Conservation (phyloP, 2,329 filamentous ascomycete genomes). For the Arthrobotrys megalospora region DNA sequence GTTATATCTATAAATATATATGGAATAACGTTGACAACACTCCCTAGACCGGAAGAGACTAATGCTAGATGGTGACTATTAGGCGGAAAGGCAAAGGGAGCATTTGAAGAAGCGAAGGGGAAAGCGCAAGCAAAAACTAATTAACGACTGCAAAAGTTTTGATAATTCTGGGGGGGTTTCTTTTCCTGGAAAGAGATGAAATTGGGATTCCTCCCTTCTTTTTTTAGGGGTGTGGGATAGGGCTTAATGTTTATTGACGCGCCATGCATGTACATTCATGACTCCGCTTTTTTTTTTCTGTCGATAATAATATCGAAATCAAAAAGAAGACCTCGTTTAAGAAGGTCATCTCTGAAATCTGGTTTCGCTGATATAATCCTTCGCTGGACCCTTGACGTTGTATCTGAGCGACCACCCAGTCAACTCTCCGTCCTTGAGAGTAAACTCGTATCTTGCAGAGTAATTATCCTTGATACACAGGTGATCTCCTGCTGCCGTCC, state of each 20-base stretch:
- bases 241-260: conserved; percentile 17
- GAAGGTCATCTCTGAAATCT: conserved; percentile 30
- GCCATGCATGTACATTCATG: conserved; percentile 26
- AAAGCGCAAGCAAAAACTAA: not conserved
- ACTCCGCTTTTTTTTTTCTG: not conserved
- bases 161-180: not conserved
- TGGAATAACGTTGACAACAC: conserved; percentile 17
- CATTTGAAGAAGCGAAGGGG: conserved; percentile 49
- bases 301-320: not conserved
- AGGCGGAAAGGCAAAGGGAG: conserved; percentile 55
- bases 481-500: conserved; percentile 35
- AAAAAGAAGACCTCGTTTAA: conserved; percentile 1
- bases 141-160: not conserved
- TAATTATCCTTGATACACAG: conserved; percentile 52
- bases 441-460: conserved; percentile 42
- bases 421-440: conserved; percentile 6
- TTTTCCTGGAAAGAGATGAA: not conserved
- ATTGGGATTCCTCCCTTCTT: not conserved
- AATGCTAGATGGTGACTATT: conserved; percentile 39
- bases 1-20: conserved; percentile 11
- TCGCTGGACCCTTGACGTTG: conserved; percentile 44
- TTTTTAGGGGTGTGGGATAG: not conserved
- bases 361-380: conserved; percentile 46
- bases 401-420: conserved; percentile 35
- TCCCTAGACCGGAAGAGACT: conserved; percentile 20